Evolutionary conservation across 169 alveolate genomes (phyloP).

Genomic region (Cryptosporidium xiaoi): DNA sequence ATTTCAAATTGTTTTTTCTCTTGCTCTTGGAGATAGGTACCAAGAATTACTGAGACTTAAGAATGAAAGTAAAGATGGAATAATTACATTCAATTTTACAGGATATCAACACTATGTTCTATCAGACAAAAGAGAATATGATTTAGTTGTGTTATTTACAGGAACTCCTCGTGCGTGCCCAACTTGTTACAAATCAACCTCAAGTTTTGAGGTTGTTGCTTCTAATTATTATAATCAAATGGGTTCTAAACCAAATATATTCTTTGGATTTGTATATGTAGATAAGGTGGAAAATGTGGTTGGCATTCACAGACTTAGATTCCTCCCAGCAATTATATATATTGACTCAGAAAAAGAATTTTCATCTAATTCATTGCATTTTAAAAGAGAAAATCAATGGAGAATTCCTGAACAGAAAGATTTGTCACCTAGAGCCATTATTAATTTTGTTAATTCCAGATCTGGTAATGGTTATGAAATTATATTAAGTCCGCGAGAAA

Average conservation of each 20-base stretch:
- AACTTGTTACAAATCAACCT: constrained; percentile 26
- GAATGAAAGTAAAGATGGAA: constrained; percentile 17
- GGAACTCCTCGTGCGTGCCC: constrained; percentile 64
- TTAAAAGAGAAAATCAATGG: constrained; percentile 71
- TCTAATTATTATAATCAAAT: constrained; percentile 55
- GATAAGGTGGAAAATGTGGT: constrained; percentile 71
- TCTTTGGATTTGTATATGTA: constrained; percentile 57
- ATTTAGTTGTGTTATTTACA: constrained; percentile 51
- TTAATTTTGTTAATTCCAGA: constrained; percentile 42
- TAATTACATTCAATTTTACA: constrained; percentile 44
- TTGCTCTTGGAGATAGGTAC: constrained; percentile 16
- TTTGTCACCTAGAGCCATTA: constrained; percentile 41
- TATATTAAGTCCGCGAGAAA: constrained; percentile 30
- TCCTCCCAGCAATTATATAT: constrained; percentile 64
- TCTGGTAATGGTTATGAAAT: constrained; percentile 49
- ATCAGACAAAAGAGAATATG: constrained; percentile 47
- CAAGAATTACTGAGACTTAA: constrained; percentile 30
- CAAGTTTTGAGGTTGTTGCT: constrained; percentile 35
- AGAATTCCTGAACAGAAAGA: constrained; percentile 74
- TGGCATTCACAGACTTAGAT: constrained; percentile 42
- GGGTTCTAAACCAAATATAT: constrained; percentile 3
- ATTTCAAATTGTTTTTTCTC: not conserved
- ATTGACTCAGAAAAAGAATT: constrained; percentile 54
- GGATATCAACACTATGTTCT: constrained; percentile 70
- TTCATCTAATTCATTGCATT: constrained; percentile 19